Percentiles rank a stretch among this genome's conserved stretches.
Evolutionary conservation across 2,329 filamentous ascomycete genomes (phyloP).

Genomic region (Claviceps cyperi): DNA sequence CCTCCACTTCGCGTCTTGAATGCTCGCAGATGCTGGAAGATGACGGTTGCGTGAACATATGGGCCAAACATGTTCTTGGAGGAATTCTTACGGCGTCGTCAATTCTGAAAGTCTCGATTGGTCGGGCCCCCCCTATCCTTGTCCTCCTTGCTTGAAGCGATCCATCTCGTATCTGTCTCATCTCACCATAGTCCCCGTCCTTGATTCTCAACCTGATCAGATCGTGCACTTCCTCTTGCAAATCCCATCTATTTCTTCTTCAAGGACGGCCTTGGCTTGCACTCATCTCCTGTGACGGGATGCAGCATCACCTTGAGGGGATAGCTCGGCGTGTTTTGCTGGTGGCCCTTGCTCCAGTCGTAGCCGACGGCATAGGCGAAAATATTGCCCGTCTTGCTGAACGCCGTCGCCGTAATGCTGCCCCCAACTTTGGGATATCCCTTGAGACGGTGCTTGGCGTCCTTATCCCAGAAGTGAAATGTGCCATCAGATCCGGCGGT

Average conservation of each 20-base stretch:
- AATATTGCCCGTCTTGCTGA: conserved; percentile 72
- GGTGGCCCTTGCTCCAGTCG: conserved; percentile 96
- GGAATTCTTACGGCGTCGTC: background rate
- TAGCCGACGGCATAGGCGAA: conserved; percentile 88
- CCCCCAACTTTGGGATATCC: conserved; percentile 76
- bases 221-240: background rate
- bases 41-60: too few species aligned
- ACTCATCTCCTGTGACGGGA: conserved; percentile 49
- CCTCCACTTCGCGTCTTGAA: too few species aligned
- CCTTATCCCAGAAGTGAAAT: conserved; percentile 94
- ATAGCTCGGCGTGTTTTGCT: conserved; percentile 59
- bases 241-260: conserved; percentile 40
- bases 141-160: background rate
- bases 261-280: conserved; percentile 43
- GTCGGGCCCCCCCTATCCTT: too few species aligned
- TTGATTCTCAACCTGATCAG: background rate
- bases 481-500: conserved; percentile 92
- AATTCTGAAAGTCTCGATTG: background rate
- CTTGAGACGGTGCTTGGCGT: conserved; percentile 77
- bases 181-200: background rate
- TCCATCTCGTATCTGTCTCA: too few species aligned
- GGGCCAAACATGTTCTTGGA: too few species aligned
- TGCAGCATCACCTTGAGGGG: conserved; percentile 79
- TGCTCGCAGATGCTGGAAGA: too few species aligned
- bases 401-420: conserved; percentile 81